Base-by-base conservation (phyloP, 2,329 filamentous ascomycete species). In the Cadophora malorum region DNA sequence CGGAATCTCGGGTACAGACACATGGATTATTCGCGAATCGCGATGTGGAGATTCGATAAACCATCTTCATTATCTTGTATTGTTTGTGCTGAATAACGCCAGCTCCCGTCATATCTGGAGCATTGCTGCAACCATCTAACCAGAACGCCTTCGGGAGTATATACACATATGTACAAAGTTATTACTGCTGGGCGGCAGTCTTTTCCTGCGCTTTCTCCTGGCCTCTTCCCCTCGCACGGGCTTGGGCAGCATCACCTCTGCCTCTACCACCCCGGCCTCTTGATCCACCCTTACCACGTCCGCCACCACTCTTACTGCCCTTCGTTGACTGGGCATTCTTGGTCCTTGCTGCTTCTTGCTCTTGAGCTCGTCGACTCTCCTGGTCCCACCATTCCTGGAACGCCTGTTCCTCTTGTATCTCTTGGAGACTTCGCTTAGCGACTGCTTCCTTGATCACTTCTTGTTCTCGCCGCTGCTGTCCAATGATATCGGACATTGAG, bases 311-410 rank as follows among this genome's bases (percentile, higher is more conserved):
- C 25, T 64, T 64, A n/a, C 60, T 52, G 9, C 58, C 47, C 35
- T 65, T 55, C 21, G 16, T 49, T 3, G 62, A 55, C 25, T 38
- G 52, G 1, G 33, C 31, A 23, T 19, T 47, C 9, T 64, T 64
- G 19, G 70, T 55, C 52, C 69, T 72, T 2, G 68, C 67, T 47
- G 73, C 74, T 63, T 76, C 76, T 58, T 76, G 74, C 65, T 77
- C 75, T 71, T 90, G 90, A 47, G 91, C 87, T 33, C 91, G 85
- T 68, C 85, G 85, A 74, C 90, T 93, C 79, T 97, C 94, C 70
- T 91, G 89, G 72, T 96, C 93, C 94, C 94, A 97, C 94, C 94
- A 97, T 78, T 96, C 90, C 77, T 97, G 93, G 78, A 99, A 99
- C 63, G 93, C 93, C 77, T 99, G 96, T 79, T 99, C 96, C 72